Percentiles rank a stretch among this genome's conserved stretches.
Evolutionary conservation across 495 filamentous ascomycete species (phyloP).

Genomic region (Penicillium dipodomyicola): DNA sequence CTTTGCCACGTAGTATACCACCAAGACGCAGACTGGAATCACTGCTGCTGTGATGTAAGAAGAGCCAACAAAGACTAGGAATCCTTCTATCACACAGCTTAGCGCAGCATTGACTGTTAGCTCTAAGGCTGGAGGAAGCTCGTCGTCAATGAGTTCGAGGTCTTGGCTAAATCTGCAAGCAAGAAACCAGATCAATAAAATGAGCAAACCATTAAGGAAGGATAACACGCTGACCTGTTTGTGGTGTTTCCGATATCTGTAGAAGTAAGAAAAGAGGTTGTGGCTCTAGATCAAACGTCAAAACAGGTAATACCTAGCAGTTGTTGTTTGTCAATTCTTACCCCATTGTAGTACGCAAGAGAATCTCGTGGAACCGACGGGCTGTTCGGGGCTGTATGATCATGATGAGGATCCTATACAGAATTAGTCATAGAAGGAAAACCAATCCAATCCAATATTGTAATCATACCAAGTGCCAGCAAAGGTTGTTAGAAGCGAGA

Average conservation of each 20-base stretch:
- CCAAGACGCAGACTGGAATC: conserved; percentile 20
- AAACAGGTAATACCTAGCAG: not conserved
- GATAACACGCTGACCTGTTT: conserved; percentile 14
- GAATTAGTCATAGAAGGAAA: not conserved
- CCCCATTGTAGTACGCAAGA: conserved; percentile 23
- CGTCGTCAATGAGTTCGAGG: conserved; percentile 51
- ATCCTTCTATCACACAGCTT: conserved; percentile 17
- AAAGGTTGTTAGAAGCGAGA: conserved; percentile 19
- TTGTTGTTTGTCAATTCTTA: not conserved
- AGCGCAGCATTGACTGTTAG: conserved; percentile 15
- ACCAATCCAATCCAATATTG: not conserved
- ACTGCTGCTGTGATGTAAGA: conserved; percentile 20
- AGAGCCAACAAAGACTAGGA: conserved; percentile 24
- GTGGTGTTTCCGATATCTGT: conserved; percentile 25
- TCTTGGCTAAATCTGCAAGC: conserved; percentile 28
- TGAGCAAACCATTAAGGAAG: not conserved
- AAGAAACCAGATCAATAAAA: not conserved
- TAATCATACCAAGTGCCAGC: conserved; percentile 15
- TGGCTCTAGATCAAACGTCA: conserved; percentile 15
- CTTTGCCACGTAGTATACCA: conserved; percentile 21
- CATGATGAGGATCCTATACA: conserved; percentile 20
- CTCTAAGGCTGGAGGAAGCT: conserved; percentile 30
- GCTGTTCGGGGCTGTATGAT: conserved; percentile 22
- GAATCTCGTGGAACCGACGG: conserved; percentile 21
- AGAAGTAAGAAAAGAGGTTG: conserved; percentile 24